These are phyloP conservation scores for Ilex asprella DNA, from an alignment of 257 asterid genomes.

Conservation along the genomic window DNA sequence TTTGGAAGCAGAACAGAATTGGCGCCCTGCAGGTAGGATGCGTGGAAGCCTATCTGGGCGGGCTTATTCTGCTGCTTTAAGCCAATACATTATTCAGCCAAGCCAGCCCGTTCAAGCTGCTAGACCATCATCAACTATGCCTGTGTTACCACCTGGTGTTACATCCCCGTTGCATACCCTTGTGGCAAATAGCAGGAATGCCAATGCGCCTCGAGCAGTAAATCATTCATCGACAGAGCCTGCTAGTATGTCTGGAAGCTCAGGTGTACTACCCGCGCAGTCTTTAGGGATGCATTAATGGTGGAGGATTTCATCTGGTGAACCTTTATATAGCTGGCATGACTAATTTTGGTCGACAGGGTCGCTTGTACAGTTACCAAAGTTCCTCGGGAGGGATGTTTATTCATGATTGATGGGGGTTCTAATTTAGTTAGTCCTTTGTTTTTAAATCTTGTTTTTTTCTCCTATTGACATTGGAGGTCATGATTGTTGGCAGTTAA, in stretches of 20 bases:
- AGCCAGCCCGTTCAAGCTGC: conserved; percentile 40
- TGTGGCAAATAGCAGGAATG: conserved; percentile 22
- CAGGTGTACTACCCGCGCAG: conserved; percentile 21
- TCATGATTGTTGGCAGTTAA: too few relatives aligned
- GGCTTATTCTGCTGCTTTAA: conserved; percentile 47
- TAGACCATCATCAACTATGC: conserved; percentile 22
- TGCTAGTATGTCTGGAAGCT: conserved; percentile 15
- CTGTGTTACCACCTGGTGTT: conserved; percentile 20
- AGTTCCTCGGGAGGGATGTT: too few relatives aligned
- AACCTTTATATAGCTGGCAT: not conserved
- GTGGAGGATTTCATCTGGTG: not conserved
- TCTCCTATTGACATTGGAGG: too few relatives aligned
- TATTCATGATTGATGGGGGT: too few relatives aligned
- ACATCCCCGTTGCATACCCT: conserved; percentile 23
- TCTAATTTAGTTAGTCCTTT: too few relatives aligned
- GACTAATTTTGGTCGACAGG: not conserved
- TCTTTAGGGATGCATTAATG: conserved; percentile 27
- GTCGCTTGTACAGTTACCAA: conserved; percentile 2
- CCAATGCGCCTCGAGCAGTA: conserved; percentile 8
- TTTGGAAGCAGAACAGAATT: conserved; percentile 18
- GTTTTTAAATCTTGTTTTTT: too few relatives aligned
- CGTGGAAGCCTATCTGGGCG: conserved; percentile 70
- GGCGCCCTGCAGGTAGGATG: conserved; percentile 65
- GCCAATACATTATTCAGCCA: conserved; percentile 36
- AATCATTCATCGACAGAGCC: conserved; percentile 13